Percentiles rank a stretch among this genome's conserved stretches.
Evolutionary conservation across 2,329 filamentous ascomycete species (phyloP).

Genomic region (Fusarium xylarioides): DNA sequence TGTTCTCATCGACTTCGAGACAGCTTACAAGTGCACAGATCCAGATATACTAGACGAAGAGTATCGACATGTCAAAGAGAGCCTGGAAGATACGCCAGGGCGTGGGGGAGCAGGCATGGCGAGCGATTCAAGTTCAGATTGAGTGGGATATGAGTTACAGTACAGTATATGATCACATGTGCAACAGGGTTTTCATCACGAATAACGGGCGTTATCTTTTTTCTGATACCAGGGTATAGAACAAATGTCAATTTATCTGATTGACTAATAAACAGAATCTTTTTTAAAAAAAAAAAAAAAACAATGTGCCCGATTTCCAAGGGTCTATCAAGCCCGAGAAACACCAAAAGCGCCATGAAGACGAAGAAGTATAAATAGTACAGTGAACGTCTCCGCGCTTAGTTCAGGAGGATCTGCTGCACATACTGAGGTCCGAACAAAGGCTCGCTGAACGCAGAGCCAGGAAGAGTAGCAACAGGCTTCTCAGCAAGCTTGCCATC

Average conservation of each 20-base stretch:
- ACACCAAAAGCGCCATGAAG: conserved; percentile 30
- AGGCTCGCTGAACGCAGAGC: conserved; percentile 41
- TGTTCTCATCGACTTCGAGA: conserved; percentile 47
- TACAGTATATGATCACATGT: background rate
- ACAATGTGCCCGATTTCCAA: conserved; percentile 2
- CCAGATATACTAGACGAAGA: conserved; percentile 36
- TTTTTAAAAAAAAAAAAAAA: background rate
- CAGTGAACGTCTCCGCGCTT: background rate
- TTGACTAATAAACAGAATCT: conserved; percentile 13
- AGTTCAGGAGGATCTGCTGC: conserved; percentile 43
- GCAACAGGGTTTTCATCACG: conserved; percentile 2
- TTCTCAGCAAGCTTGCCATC: conserved; percentile 44
- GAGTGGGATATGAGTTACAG: background rate
- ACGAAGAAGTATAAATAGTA: background rate
- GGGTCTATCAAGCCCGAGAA: conserved; percentile 19
- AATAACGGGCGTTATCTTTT: conserved; percentile 9
- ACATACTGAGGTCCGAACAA: conserved; percentile 47
- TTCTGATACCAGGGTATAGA: conserved; percentile 23
- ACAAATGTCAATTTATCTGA: conserved; percentile 6
- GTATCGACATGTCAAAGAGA: conserved; percentile 34
- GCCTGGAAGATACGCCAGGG: conserved; percentile 38
- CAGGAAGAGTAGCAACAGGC: conserved; percentile 41
- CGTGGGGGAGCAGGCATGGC: conserved; percentile 39
- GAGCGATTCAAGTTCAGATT: conserved; percentile 42
- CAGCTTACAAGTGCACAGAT: conserved; percentile 41